Evolutionary conservation across 306 rosid genomes (phyloP).

Genomic region (Prunus dulcis): DNA sequence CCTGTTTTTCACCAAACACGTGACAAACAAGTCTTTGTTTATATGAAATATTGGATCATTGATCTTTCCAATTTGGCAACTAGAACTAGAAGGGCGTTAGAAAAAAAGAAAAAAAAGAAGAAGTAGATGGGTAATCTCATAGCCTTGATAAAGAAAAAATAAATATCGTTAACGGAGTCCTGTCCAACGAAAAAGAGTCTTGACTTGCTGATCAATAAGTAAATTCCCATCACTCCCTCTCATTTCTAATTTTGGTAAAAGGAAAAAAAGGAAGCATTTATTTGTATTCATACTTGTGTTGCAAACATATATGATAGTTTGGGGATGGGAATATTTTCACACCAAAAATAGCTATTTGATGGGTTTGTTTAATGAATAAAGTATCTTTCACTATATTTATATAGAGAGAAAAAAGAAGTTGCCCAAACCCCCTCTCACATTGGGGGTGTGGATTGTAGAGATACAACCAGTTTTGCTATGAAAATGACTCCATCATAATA

Average conservation of each 20-base stretch:
- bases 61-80: neutral
- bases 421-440: neutral
- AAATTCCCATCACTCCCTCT: too few relatives aligned
- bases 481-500: neutral
- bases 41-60: neutral
- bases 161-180: too few relatives aligned
- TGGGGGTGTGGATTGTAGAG: neutral
- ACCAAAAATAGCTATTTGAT: neutral
- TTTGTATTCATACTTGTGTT: neutral
- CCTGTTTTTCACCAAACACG: slow-evolving; percentile 34
- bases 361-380: too few relatives aligned
- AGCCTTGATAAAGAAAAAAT: neutral
- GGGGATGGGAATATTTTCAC: neutral
- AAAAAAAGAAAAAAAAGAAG: too few relatives aligned
- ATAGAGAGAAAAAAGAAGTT: too few relatives aligned
- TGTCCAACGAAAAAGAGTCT: accelerated
- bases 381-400: too few relatives aligned
- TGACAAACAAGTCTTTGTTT: slow-evolving; percentile 15
- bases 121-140: neutral
- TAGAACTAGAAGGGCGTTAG: neutral
- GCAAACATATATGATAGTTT: neutral
- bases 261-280: neutral
- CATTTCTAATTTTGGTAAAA: too few relatives aligned
- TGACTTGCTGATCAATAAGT: too few relatives aligned
- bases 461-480: neutral